Evolutionary conservation across 306 rosid species (phyloP), one percentile per base, ranked within the genome.

Genomic region (Vigna reflexopilosa): DNA sequence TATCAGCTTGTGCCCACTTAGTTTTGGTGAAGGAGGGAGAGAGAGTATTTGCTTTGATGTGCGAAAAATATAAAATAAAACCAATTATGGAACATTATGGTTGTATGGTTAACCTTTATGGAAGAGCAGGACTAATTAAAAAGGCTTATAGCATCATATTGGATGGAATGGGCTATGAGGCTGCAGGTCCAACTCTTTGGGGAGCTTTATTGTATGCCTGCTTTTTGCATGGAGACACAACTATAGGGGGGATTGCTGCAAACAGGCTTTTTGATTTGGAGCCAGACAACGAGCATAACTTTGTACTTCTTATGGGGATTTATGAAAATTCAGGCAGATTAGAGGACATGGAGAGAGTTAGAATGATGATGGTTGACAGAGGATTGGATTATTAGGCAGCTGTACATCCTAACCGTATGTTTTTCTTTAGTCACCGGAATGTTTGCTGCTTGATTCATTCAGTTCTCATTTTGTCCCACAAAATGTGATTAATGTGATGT

Each of bases 121-220:
- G 96, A 77, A 88, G 98, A 82, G 97, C 88, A 77, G 97, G 98
- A 19, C 20, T 85, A 61, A 80, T 91, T 63, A 54, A 84, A 83
- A 89, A 91, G 78, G 98, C 97, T 64, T 88, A 89, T 66, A 49
- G 82, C 22, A 48, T 93, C 72, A 83, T 95, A 66, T 70, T 50
- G 17, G 79, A 87, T 30, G 79, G 38, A 70, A 83, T 91, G 86
- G 85, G 80, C 74, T 67, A 86, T 58, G 92, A 88, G 80, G 93
- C 89, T 44, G 98, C 91, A 44, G 90, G 94, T 70, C 92, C 98
- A 52, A 93, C 98, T 0, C 83, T 88, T 52, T 95, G 98, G 96
- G 98, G 97, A 62, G 98, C 98, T 40, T 63, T 95, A 78, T 78
- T 92, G 52, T 91, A 87, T 87, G 91, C 98, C 32, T 92, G 97